Evolutionary conservation across 1,284 basidiomycete genomes (phyloP).

Genomic region (Laetiporus sulphureus): DNA sequence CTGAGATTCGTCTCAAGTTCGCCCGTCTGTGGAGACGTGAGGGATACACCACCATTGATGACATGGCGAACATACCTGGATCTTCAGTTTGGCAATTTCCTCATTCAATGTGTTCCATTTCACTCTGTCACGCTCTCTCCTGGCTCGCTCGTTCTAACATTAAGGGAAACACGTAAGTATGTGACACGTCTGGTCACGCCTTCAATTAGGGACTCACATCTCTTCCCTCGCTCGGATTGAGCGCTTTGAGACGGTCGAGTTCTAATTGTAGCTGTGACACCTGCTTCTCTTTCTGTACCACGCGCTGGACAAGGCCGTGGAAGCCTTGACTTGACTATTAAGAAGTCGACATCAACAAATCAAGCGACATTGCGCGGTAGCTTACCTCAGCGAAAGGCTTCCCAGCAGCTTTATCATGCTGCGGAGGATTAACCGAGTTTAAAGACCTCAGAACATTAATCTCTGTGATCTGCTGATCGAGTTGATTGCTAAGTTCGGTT

Average conservation of each 20-base stretch:
- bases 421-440: constrained; percentile 31
- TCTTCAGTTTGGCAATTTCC: constrained; percentile 70
- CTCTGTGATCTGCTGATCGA: constrained; percentile 58
- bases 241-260: constrained; percentile 54
- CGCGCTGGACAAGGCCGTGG: constrained; percentile 73
- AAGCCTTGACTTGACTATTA: constrained; percentile 43
- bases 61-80: constrained; percentile 39
- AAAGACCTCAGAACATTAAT: constrained; percentile 59
- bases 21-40: constrained; percentile 35
- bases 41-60: constrained; percentile 2
- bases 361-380: too few species aligned
- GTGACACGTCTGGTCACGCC: too few species aligned
- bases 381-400: constrained; percentile 46
- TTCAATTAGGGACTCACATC: constrained; percentile 55
- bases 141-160: constrained; percentile 78
- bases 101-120: constrained; percentile 75
- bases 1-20: constrained; percentile 45
- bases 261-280: constrained; percentile 71
- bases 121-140: constrained; percentile 66
- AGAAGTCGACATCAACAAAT: too few species aligned
- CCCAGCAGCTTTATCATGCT: constrained; percentile 28
- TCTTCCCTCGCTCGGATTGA: constrained; percentile 47
- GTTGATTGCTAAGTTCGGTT: constrained; percentile 41
- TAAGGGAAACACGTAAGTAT: too few species aligned
- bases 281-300: constrained; percentile 83